phyloP scores from a whole-genome alignment of 257 asterid species.

The Solanum pennellii region DNA sequence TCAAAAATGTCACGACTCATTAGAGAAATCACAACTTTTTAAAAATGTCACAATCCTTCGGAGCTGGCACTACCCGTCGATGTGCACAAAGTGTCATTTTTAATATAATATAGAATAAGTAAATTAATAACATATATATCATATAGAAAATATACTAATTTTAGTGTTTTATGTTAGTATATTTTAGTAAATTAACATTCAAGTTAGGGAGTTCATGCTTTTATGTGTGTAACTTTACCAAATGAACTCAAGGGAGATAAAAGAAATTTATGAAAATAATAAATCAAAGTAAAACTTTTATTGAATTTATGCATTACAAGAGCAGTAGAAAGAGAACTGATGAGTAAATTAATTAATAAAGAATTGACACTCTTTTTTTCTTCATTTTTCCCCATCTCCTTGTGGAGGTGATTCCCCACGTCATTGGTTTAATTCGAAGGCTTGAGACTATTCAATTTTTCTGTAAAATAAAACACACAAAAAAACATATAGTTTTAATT shows the following conservation, averaged over 20 bases:
- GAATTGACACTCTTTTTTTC: neutral
- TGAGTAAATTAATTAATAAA: neutral
- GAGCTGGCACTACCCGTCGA: too few species aligned
- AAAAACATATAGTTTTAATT: neutral
- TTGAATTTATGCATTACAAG: neutral
- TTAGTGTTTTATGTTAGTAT: too few species aligned
- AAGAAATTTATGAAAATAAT: neutral
- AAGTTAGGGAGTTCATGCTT: too few species aligned
- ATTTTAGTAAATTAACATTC: too few species aligned
- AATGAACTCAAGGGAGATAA: neutral
- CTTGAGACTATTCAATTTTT: neutral
- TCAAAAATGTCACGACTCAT: too few species aligned
- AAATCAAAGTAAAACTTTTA: neutral
- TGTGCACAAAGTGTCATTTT: too few species aligned
- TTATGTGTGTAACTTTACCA: neutral
- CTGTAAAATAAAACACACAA: neutral
- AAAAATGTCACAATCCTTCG: too few species aligned
- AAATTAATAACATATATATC: too few species aligned
- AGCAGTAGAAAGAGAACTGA: neutral
- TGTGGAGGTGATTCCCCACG: neutral
- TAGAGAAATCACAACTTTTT: too few species aligned
- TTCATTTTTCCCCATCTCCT: neutral
- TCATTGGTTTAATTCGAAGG: neutral
- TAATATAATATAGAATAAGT: too few species aligned
- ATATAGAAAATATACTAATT: too few species aligned